phyloP scores from a whole-genome alignment of 345 rosid genomes.

The Populus simonii region DNA sequence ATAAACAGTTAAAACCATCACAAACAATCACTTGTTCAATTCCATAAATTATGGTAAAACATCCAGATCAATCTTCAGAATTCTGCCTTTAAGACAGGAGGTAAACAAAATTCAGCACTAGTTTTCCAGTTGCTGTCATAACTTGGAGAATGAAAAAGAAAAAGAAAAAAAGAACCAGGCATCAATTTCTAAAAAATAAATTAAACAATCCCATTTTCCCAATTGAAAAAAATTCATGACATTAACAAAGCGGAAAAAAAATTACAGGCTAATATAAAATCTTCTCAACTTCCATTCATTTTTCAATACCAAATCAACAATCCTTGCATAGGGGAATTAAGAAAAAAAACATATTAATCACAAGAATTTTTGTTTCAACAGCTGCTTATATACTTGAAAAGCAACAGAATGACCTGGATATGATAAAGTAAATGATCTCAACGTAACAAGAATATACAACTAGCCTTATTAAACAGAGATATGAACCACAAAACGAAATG shows the following conservation, averaged over 20 bases:
- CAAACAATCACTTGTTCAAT: neutral
- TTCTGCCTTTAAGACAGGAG: neutral
- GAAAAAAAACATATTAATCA: neutral
- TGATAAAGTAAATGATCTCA: neutral
- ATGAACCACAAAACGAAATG: slow-evolving; percentile 10
- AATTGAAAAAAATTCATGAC: neutral
- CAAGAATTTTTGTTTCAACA: neutral
- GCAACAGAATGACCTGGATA: neutral
- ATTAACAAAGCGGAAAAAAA: neutral
- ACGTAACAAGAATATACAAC: neutral
- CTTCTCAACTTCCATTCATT: neutral
- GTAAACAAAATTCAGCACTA: neutral
- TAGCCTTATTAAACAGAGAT: slow-evolving; percentile 1
- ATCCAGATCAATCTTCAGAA: neutral
- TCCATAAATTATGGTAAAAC: neutral
- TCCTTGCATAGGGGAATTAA: neutral
- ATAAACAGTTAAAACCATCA: slow-evolving; percentile 23
- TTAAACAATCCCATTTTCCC: neutral
- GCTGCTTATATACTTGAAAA: neutral
- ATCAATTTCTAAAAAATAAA: neutral
- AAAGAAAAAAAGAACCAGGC: neutral
- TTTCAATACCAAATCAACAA: neutral
- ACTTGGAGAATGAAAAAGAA: neutral
- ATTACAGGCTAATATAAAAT: neutral
- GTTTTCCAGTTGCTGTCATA: neutral